A percentile compares a stretch with the other conserved stretches of the same genome.
phyloP scores from a whole-genome alignment of 352 stramenopile species.

The Phytophthora constricta region DNA sequence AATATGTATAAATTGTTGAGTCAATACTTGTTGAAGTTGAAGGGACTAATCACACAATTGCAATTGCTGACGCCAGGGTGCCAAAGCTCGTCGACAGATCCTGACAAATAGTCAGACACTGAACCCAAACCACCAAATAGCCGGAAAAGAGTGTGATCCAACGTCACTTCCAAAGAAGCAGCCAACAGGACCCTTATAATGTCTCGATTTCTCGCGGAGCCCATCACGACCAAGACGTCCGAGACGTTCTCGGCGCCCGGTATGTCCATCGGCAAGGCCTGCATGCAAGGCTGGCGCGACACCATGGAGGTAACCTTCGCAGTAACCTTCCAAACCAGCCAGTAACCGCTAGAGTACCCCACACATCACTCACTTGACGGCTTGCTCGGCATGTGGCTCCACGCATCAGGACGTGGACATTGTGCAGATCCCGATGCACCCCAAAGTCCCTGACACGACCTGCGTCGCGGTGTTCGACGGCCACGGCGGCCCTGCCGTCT shows the following conservation, averaged over 20 bases:
- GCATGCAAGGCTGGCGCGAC: slow-evolving; percentile 89
- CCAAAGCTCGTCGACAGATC: not conserved
- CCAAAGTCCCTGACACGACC: slow-evolving; percentile 54
- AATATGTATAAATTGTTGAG: not conserved
- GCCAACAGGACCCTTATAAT: slow-evolving; percentile 32
- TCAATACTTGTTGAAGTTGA: slow-evolving; percentile 8
- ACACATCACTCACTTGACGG: slow-evolving; percentile 3
- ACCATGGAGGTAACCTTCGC: slow-evolving; percentile 72
- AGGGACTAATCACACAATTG: no score
- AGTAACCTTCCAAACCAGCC: no score
- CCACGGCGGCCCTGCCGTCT: slow-evolving; percentile 76
- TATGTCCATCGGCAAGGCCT: slow-evolving; percentile 68
- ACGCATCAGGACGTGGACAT: slow-evolving; percentile 72
- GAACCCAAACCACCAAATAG: no score
- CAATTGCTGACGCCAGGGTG: no score
- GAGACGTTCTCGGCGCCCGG: slow-evolving; percentile 44
- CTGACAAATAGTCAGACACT: not conserved
- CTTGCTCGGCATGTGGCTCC: slow-evolving; percentile 5
- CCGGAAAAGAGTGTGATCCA: no score
- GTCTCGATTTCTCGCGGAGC: slow-evolving; percentile 87
- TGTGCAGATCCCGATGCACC: slow-evolving; percentile 70
- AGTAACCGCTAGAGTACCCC: slow-evolving; percentile 6
- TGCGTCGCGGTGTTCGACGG: slow-evolving; percentile 88
- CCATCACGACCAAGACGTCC: slow-evolving; percentile 79
- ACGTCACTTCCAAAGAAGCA: slow-evolving; percentile 13